Evolutionary conservation across 805 yeast species (phyloP).

Genomic region (Tetrapisispora arboricola): DNA sequence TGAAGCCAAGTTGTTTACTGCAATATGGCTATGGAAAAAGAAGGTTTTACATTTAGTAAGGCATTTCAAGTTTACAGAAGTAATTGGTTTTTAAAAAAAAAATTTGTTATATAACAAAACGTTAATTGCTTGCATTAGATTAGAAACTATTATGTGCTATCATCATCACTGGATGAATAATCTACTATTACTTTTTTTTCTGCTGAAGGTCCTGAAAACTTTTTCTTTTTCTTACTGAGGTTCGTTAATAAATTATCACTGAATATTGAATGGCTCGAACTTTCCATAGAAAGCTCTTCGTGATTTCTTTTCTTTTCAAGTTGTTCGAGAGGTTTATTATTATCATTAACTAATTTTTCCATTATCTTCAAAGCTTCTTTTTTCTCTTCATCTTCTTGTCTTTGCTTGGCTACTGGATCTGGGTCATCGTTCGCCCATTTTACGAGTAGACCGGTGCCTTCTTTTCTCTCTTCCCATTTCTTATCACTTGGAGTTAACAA

Average conservation of each 20-base stretch:
- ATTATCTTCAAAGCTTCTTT: slow-evolving; percentile 17
- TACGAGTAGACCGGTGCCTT: slow-evolving; percentile 32
- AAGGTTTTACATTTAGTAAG: no score
- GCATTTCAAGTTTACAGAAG: no score
- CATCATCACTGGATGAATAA: slow-evolving; percentile 3
- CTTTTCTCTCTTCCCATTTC: slow-evolving; percentile 51
- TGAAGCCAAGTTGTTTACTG: no score
- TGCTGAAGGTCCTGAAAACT: no score
- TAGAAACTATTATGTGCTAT: background rate
- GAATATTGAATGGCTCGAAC: background rate
- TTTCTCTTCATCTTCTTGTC: slow-evolving; percentile 21
- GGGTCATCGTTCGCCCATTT: slow-evolving; percentile 92
- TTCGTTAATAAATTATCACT: background rate
- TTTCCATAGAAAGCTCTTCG: no score
- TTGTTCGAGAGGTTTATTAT: background rate
- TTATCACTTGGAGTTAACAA: slow-evolving; percentile 33
- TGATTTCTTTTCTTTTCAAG: background rate
- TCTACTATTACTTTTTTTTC: background rate
- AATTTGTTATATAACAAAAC: no score
- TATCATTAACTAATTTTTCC: background rate
- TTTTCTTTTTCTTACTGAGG: background rate
- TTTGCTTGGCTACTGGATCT: slow-evolving; percentile 39
- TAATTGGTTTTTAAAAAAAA: no score
- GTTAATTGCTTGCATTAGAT: no score
- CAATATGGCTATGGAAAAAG: no score